phyloP scores from a whole-genome alignment of 768 basidiomycete species.

The Lenzites betulinus region DNA sequence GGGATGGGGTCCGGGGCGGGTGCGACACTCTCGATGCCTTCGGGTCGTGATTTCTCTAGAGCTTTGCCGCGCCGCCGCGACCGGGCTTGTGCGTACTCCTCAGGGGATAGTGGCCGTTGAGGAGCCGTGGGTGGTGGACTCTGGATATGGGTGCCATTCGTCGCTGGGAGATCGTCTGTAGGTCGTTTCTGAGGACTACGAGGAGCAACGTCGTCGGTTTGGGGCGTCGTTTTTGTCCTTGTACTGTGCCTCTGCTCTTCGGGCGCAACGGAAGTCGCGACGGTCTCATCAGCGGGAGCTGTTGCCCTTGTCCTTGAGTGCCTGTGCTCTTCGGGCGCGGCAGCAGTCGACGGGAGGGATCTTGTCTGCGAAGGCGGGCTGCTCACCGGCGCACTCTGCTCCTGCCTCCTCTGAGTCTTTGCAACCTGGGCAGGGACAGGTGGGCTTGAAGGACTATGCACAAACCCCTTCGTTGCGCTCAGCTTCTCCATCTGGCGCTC shows the following conservation, averaged over 20 bases:
- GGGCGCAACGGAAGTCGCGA: neutral
- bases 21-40: conserved; percentile 34
- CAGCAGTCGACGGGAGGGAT: neutral
- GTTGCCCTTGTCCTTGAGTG: neutral
- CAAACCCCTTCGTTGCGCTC: conserved; percentile 16
- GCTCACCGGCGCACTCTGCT: conserved; percentile 1
- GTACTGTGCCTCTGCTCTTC: neutral
- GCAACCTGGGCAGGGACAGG: neutral
- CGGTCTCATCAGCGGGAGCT: too few relatives aligned
- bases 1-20: conserved; percentile 25
- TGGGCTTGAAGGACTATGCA: neutral
- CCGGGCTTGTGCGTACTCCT: conserved; percentile 44
- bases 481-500: conserved; percentile 32
- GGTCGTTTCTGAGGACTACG: neutral
- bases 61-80: conserved; percentile 42
- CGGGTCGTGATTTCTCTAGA: conserved; percentile 42
- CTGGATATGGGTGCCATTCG: conserved; percentile 23
- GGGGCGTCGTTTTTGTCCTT: neutral
- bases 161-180: neutral
- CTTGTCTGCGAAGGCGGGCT: neutral
- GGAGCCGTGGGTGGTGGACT: conserved; percentile 19
- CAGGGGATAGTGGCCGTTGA: conserved; percentile 34
- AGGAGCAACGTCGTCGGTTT: neutral
- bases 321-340: neutral
- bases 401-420: conserved; percentile 12